Percentiles rank a stretch among this genome's conserved stretches.
phyloP scores from a whole-genome alignment of 768 basidiomycete genomes.

The Exidia glandulosa region DNA sequence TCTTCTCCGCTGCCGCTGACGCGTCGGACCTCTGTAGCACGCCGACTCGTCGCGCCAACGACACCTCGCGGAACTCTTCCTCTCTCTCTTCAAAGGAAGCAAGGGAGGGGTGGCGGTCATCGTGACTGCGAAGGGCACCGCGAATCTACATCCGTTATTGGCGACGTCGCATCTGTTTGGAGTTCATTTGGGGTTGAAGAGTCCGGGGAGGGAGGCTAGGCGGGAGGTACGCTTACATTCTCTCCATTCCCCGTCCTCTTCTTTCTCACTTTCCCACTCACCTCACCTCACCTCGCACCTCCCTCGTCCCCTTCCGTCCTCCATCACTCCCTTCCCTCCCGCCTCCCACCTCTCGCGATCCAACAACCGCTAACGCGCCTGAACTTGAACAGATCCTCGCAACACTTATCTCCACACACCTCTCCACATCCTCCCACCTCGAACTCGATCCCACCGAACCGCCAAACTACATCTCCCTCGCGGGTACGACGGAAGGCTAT shows the following conservation, averaged over 20 bases:
- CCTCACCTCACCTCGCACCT: too few species aligned
- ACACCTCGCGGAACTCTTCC: slow-evolving; percentile 68
- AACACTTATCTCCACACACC: too few species aligned
- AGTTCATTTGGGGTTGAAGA: slow-evolving; percentile 58
- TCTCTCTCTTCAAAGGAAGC: slow-evolving; percentile 47
- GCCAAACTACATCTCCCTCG: slow-evolving; percentile 66
- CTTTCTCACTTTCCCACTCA: too few species aligned
- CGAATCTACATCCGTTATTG: slow-evolving; percentile 64
- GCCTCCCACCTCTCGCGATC: too few species aligned
- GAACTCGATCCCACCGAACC: slow-evolving; percentile 32
- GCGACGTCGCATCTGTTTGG: slow-evolving; percentile 70
- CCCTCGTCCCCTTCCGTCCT: too few species aligned
- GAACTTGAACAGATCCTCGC: too few species aligned
- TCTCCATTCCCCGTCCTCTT: too few species aligned
- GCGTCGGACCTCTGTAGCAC: too few species aligned
- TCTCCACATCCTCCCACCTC: too few species aligned
- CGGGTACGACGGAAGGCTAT: slow-evolving; percentile 87
- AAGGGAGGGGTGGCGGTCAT: slow-evolving; percentile 71
- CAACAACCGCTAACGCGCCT: too few species aligned
- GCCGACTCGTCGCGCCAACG: slow-evolving; percentile 74
- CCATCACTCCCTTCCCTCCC: too few species aligned
- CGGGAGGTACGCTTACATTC: slow-evolving; percentile 48
- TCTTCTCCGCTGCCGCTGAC: too few species aligned
- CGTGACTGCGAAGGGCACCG: slow-evolving; percentile 59
- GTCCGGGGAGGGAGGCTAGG: slow-evolving; percentile 70